Base-by-base conservation (phyloP, 345 rosid genomes). In the Aurinia saxatilis region DNA sequence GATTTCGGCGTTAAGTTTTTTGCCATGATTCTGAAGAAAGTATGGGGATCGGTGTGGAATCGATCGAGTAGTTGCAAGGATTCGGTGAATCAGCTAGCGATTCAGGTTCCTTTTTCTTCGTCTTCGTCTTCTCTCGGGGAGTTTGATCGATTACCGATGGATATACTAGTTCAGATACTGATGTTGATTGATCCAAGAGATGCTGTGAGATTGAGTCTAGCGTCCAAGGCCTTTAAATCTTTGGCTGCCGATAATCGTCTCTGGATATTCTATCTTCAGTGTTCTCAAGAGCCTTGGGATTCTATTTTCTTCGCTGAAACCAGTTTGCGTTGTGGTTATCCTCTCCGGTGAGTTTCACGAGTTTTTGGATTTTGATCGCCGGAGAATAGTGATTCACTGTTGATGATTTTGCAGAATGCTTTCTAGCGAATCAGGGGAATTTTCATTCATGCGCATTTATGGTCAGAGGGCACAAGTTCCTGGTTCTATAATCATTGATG, bases 401-500 rank as follows among this genome's bases (percentile, higher is more conserved):
- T 13, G 57, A 40, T 36, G 3, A 23, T 25, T 50, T 48, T 57
- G 60, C 50, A 57, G 75, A 58, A 57, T 65, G 75, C 0, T 47
- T 38, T 19, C 59, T 68, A 69, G 72, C 50, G 73, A 71, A 56
- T 55, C 73, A 33, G 73, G 65, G 10, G 89, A 85, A 23, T 65
- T 67, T 17, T 85, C 87, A 5, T 85, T 85, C 61, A 85, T 81
- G 91, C 73, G 78, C 2, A 78, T 92, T 42, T 92, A 80, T 77
- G 67, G 82, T 45, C 81, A 81, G 62, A 77, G 96, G 39, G 79
- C 62, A 60, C 82, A 73, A 64, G 88, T 84, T 9, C 80, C 77
- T 3, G 93, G 89, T 54, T 73, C 93, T 47, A 62, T 92, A 35
- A 84, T 92, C 31, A 75, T 92, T 57, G 98, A 92, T 67, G 96